Evolutionary conservation across 495 filamentous ascomycete species (phyloP), one percentile per base, ranked within the genome.

Genomic region (Chaetomidium leptoderma): DNA sequence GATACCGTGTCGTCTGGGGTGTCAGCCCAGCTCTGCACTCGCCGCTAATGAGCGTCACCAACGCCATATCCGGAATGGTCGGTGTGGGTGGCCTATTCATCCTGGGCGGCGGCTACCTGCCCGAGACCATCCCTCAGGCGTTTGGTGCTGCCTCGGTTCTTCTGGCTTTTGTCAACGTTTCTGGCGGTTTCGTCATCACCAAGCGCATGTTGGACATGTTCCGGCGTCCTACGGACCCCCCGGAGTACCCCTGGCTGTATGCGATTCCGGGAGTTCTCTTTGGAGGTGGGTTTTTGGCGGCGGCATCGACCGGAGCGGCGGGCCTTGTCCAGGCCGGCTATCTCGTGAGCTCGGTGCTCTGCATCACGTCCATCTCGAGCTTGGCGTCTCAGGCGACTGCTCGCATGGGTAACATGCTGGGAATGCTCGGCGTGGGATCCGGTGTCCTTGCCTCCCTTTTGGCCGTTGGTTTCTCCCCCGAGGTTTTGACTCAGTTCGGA

Each of bases 151-250:
- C 79, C 0, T 91, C 88, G 11, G 89, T 92, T 11, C 79, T 91
- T 4, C 70, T 92, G 39, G 88, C 89, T 8, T 92, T 89, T 64
- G 86, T 90, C 55, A 92, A 92, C 68, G 80, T 92, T 6, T 84
- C 85, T 11, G 89, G 89, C 21, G 89, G 89, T 2, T 92, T 92
- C 63, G 86, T 90, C 16, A 86, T 92, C 47, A 89, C 88, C 4
- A 91, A 91, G 71, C 83, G 89, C 62, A 92, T 92, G 89, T 78
- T 92, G n/a, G 88, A 92, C 64, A 92, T 92, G 89, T 92, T 92
- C 69, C 87, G 86, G 58, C 82, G 85, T 4, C 81, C 86, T 3
- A 90, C 86, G 19, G 89, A 92, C 67, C 89, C 87, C 42, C 83
- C 86, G 2, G 89, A 92, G 65, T 92, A 89, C 52, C 87, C 87